Base-by-base conservation (phyloP, 129 eudicot genomes). In the Calendula officinalis region DNA sequence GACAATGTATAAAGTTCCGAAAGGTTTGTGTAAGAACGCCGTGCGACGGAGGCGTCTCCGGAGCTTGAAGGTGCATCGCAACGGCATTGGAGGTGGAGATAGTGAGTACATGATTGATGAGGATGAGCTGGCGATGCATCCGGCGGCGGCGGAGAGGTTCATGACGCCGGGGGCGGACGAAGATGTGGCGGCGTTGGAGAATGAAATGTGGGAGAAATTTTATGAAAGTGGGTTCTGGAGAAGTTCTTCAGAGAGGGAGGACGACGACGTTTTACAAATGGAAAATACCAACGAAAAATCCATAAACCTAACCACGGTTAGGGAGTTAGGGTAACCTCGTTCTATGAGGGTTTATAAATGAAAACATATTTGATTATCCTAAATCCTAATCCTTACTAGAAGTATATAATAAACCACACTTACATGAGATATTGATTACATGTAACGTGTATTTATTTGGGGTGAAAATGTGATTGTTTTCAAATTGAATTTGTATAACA, bases 141-240 rank as follows among this genome's bases (percentile, higher is more conserved):
- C 81, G 56, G 76, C 73, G 13, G 76, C 76, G 62, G 71, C 40
- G 22, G 71, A 76, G 71, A 62, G 75, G 67, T 62, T 69, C 38
- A 12, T 58, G 69, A 6, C 61, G 59, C 39, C 67, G 36, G 79
- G 72, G 54, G 5, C 46, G 37, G 92, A 80, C 32, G 51, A 80
- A 22, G 86, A 86, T 38, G 67, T 76, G 69, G 46, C 76, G 55
- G 81, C 68, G 66, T 79, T 89, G 68, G 95, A 89, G 67, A 79
- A 78, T 79, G 95, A 89, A 71, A 89, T 89, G 97, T 85, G 90
- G 94, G 84, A 77, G 4, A 78, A 48, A 48, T 89, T 89, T 76
- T 71, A 75, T 45, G 70, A 81, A 36, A 56, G 82, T 15, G 97
- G 97, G 14, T 89, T 89, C 54, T 85, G 90, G 90, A 76, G 97